Evolutionary conservation across 2,329 filamentous ascomycete genomes (phyloP).

Genomic region (Phoma sp.): DNA sequence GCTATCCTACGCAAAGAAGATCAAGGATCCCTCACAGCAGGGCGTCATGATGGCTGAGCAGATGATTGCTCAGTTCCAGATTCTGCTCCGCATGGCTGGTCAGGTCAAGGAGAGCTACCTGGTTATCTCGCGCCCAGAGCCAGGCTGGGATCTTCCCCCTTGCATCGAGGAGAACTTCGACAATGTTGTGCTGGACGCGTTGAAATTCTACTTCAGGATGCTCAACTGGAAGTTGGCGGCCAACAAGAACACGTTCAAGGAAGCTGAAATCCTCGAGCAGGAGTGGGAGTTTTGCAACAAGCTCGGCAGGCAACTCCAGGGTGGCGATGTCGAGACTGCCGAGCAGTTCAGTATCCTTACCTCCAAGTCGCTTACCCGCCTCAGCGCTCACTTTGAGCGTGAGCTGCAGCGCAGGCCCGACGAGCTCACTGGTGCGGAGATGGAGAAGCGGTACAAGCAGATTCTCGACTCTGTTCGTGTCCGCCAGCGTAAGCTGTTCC

Average conservation of each 20-base stretch:
- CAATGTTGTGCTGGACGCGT: constrained; percentile 84
- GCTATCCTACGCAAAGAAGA: constrained; percentile 88
- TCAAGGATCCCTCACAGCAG: constrained; percentile 92
- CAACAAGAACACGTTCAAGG: constrained; percentile 99
- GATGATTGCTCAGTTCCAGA: constrained; percentile 96
- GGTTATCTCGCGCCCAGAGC: constrained; percentile 81
- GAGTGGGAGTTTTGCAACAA: constrained; percentile 98
- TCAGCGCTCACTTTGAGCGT: constrained; percentile 89
- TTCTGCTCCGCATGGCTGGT: constrained; percentile 88
- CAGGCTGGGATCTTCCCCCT: constrained; percentile 92
- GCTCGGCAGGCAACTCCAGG: constrained; percentile 87
- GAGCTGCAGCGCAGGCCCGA: constrained; percentile 85
- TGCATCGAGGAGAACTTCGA: constrained; percentile 98
- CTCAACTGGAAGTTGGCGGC: constrained; percentile 96
- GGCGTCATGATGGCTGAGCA: constrained; percentile 95
- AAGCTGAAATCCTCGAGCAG: constrained; percentile 94
- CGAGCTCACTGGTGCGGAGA: constrained; percentile 78
- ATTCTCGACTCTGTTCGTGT: constrained; percentile 95
- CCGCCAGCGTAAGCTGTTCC: constrained; percentile 92
- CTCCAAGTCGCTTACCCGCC: constrained; percentile 85
- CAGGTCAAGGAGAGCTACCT: constrained; percentile 90
- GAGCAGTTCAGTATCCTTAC: constrained; percentile 96
- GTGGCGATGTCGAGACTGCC: constrained; percentile 93
- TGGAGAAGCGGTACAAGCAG: constrained; percentile 97
- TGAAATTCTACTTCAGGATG: constrained; percentile 99